Percentiles rank a stretch among this genome's conserved stretches.
Conservation (phyloP, 192 early-diverging fungal species). For the Entomortierella parvispora region DNA sequence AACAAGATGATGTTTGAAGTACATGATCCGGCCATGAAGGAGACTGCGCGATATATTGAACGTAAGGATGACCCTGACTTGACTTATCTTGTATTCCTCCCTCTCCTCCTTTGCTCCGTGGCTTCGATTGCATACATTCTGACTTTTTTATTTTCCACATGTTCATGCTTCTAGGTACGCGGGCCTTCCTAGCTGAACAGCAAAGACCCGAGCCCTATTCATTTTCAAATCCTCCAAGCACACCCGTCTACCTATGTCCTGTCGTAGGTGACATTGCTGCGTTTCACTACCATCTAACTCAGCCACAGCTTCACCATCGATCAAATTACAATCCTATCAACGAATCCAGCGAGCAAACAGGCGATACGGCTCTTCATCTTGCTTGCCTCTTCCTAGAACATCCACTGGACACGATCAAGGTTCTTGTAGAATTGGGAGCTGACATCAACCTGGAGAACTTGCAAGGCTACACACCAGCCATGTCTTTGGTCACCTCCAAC, state of each 20-base stretch:
- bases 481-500: constrained; percentile 43
- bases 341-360: constrained; percentile 40
- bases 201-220: constrained; percentile 18
- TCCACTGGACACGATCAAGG: constrained; percentile 47
- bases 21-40: constrained; percentile 34
- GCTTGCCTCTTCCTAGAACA: constrained; percentile 45
- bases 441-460: constrained; percentile 50
- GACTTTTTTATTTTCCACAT: background rate
- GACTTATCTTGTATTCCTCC: no score
- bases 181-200: constrained; percentile 24
- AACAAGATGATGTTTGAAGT: constrained; percentile 50
- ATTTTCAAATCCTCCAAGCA: constrained; percentile 20
- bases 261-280: constrained; percentile 37
- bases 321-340: constrained; percentile 43
- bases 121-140: no score
- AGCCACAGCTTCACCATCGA: background rate
- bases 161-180: constrained; percentile 14
- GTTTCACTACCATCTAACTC: constrained; percentile 26
- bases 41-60: constrained; percentile 38
- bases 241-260: constrained; percentile 42
- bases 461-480: constrained; percentile 44
- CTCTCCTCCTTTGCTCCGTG: no score
- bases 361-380: constrained; percentile 36
- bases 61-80: constrained; percentile 17
- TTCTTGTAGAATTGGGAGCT: constrained; percentile 43